These are phyloP conservation scores for Elsinoe perseae DNA, from an alignment of 2,329 filamentous ascomycete genomes.

Conservation along the genomic window DNA sequence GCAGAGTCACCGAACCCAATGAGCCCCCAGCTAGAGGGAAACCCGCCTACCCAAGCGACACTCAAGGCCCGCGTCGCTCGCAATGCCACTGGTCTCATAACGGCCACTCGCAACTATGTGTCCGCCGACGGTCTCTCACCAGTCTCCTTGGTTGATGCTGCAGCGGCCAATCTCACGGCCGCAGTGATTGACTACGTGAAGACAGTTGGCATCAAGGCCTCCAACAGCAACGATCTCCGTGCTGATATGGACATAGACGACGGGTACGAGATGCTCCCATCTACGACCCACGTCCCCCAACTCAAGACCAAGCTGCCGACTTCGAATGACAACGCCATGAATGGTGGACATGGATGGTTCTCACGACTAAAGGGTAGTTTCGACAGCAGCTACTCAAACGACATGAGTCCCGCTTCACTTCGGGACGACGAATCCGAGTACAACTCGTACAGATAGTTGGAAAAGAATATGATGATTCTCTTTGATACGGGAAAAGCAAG, in stretches of 20 bases:
- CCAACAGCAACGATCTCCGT: constrained; percentile 66
- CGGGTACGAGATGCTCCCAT: constrained; percentile 17
- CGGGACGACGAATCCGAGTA: constrained; percentile 18
- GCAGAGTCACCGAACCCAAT: constrained; percentile 26
- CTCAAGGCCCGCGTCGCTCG: constrained; percentile 78
- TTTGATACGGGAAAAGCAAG: background rate
- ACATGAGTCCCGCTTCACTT: constrained; percentile 5
- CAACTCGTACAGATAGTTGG: constrained; percentile 17
- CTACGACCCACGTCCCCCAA: constrained; percentile 14
- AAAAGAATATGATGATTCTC: background rate
- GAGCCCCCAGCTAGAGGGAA: constrained; percentile 25
- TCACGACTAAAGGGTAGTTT: constrained; percentile 18
- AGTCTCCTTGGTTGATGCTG: constrained; percentile 87
- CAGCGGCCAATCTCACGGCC: constrained; percentile 79
- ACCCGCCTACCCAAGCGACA: constrained; percentile 29
- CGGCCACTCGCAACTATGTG: constrained; percentile 85
- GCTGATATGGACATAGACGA: constrained; percentile 57
- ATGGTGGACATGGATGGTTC: constrained; percentile 19
- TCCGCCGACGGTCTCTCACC: constrained; percentile 76
- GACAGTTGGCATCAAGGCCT: constrained; percentile 72
- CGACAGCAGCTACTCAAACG: constrained; percentile 15
- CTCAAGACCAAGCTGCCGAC: constrained; percentile 15
- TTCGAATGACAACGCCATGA: background rate
- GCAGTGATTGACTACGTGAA: constrained; percentile 80
- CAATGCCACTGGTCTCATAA: constrained; percentile 92